phyloP scores from a whole-genome alignment of 495 filamentous ascomycete genomes.

The Penicillium pancosmium region DNA sequence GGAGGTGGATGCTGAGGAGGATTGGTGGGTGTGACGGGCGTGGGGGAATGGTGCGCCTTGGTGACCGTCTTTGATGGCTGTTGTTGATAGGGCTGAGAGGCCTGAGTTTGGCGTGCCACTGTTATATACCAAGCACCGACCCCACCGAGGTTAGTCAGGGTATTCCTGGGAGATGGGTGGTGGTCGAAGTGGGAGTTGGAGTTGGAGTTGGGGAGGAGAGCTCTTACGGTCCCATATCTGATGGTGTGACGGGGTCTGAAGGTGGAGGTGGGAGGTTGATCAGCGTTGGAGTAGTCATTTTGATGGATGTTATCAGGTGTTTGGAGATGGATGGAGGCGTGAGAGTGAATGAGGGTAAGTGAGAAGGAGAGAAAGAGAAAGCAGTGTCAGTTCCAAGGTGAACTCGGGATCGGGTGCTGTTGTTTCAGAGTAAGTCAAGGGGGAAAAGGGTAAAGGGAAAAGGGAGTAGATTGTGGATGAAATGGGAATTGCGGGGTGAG shows the following conservation, averaged over 20 bases:
- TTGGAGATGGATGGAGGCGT: neutral
- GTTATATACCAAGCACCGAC: conserved; percentile 1
- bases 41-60: conserved; percentile 66
- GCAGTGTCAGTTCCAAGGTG: neutral
- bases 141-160: conserved; percentile 10
- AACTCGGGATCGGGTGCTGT: neutral
- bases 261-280: conserved; percentile 86
- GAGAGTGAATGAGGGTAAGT: neutral
- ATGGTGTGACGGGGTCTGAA: conserved; percentile 84
- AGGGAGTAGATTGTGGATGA: neutral
- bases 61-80: conserved; percentile 92
- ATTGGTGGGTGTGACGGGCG: conserved; percentile 57
- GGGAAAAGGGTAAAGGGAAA: neutral
- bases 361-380: neutral
- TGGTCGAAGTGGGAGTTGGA: neutral
- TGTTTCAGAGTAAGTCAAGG: neutral
- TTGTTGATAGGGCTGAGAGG: conserved; percentile 83
- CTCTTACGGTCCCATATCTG: conserved; percentile 82
- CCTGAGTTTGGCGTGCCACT: conserved; percentile 92
- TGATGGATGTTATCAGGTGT: neutral
- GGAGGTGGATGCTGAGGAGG: conserved; percentile 51
- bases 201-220: conserved; percentile 7
- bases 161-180: neutral
- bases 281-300: conserved; percentile 60
- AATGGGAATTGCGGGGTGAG: conserved; percentile 5